Evolutionary conservation across 2,329 filamentous ascomycete species (phyloP).

Genomic region (Aureobasidium namibiae): DNA sequence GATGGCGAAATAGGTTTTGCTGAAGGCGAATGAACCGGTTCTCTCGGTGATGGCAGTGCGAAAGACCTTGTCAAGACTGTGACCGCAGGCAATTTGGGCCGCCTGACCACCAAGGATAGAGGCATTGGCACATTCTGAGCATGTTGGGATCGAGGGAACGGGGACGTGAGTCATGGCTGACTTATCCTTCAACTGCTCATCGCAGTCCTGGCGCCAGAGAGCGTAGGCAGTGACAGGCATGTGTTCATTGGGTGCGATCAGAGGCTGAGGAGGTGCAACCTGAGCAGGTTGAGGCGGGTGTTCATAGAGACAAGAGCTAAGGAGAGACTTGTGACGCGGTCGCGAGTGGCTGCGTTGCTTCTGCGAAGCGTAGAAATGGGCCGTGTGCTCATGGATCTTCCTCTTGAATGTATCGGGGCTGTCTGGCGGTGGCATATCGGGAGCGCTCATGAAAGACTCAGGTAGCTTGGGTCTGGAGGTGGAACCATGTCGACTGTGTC

Average conservation of each 20-base stretch:
- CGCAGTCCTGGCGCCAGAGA: conserved; percentile 7
- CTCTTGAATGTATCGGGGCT: conserved; percentile 5
- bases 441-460: not conserved
- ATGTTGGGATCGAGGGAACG: not conserved
- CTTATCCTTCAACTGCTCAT: not conserved
- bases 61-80: conserved; percentile 4
- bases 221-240: not conserved
- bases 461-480: not conserved
- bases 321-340: not conserved
- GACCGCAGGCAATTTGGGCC: not conserved
- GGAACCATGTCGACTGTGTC: not conserved
- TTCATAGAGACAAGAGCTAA: not conserved
- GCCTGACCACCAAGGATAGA: not conserved
- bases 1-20: not conserved
- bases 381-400: not conserved
- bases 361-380: not conserved
- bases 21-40: not conserved
- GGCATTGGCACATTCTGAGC: not conserved
- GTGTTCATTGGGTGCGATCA: not conserved
- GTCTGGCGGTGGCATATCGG: not conserved
- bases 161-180: not conserved
- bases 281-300: not conserved
- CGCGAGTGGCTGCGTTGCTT: not conserved
- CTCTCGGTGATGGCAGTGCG: not conserved
- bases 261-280: not conserved